Percentiles rank a stretch among this genome's conserved stretches.
Conservation (phyloP, 116 monocot species). For the Iris pallida region DNA sequence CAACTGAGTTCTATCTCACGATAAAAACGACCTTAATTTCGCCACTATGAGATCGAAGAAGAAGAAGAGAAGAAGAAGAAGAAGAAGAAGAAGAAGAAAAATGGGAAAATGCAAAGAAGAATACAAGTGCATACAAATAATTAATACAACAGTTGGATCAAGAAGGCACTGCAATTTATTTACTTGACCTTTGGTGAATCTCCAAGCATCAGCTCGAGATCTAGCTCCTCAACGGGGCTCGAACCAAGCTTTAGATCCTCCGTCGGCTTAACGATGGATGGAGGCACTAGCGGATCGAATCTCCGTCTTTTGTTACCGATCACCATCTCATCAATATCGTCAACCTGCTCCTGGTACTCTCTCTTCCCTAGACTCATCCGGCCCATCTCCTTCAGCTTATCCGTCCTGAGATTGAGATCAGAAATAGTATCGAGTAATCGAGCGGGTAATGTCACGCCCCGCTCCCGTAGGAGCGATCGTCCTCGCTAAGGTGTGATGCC, state of each 20-base stretch:
- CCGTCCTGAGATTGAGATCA: conserved; percentile 9
- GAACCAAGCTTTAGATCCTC: conserved; percentile 18
- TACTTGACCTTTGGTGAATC: conserved; percentile 33
- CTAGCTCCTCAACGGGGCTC: conserved; percentile 33
- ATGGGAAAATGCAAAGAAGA: conserved; percentile 2
- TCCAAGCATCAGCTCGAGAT: conserved; percentile 68
- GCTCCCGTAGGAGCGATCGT: too few species aligned
- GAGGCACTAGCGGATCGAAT: background rate
- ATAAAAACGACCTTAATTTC: background rate
- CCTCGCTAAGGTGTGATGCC: too few species aligned
- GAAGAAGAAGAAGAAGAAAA: background rate
- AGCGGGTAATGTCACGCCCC: too few species aligned
- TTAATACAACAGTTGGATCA: background rate
- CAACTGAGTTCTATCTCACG: background rate
- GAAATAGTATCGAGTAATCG: background rate
- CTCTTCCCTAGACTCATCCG: background rate
- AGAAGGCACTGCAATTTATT: background rate
- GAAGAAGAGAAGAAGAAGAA: background rate
- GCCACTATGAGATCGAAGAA: too few species aligned
- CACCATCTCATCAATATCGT: background rate
- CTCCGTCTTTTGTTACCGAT: background rate
- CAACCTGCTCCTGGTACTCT: background rate
- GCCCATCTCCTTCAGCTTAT: background rate
- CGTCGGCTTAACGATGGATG: conserved; percentile 3
- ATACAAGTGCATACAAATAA: conserved; percentile 10